Evolutionary conservation across 257 asterid genomes (phyloP).

Genomic region (Coffea canephora): DNA sequence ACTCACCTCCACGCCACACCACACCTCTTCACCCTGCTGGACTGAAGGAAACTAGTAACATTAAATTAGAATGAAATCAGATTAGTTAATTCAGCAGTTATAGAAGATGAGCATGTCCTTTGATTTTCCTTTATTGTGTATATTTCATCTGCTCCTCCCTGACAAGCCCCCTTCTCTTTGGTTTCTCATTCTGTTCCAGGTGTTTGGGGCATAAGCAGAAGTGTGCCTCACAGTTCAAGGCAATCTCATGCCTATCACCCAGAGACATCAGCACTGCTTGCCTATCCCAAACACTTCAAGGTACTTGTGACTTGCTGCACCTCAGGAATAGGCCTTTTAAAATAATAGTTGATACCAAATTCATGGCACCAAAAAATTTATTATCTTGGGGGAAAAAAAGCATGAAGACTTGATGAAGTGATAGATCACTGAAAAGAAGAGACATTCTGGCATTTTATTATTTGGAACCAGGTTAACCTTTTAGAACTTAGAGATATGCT

Average conservation of each 20-base stretch:
- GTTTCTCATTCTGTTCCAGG: not conserved
- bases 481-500: not conserved
- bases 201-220: not conserved
- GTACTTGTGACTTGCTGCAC: not conserved
- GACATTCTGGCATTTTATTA: not conserved
- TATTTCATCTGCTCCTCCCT: not conserved
- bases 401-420: not conserved
- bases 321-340: not conserved
- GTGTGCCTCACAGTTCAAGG: not conserved
- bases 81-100: not conserved
- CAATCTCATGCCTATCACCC: not conserved
- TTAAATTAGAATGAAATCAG: not conserved
- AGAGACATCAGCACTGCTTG: not conserved
- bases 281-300: not conserved
- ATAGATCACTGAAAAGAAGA: not conserved
- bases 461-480: not conserved
- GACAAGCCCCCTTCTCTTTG: not conserved
- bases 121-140: not conserved
- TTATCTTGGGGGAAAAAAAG: not conserved
- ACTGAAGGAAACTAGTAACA: too few relatives aligned
- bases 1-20: too few relatives aligned
- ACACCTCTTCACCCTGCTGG: too few relatives aligned
- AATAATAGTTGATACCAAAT: not conserved
- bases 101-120: not conserved
- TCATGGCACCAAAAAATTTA: not conserved